Conservation (phyloP, 2,329 filamentous ascomycete species). For the Fusarium begoniae region DNA sequence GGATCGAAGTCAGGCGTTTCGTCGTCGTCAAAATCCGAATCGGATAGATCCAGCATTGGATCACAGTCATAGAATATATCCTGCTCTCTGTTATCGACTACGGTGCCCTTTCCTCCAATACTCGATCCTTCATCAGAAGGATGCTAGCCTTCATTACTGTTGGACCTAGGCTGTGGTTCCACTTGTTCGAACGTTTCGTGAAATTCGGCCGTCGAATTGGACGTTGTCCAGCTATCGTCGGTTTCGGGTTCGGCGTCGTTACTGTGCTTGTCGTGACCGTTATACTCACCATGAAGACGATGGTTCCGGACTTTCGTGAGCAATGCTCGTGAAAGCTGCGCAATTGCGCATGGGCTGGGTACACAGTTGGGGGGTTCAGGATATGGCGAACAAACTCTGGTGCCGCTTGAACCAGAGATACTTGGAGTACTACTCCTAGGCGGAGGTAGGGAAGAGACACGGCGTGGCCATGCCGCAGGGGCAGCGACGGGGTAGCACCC, state of each 20-base stretch:
- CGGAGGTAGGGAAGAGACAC: slow-evolving; percentile 54
- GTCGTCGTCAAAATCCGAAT: slow-evolving; percentile 28
- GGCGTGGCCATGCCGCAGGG: slow-evolving; percentile 54
- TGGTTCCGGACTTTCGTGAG: slow-evolving; percentile 46
- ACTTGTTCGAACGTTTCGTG: slow-evolving; percentile 1
- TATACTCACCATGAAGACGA: slow-evolving; percentile 62
- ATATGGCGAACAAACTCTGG: slow-evolving; percentile 52
- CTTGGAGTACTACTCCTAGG: slow-evolving; percentile 45
- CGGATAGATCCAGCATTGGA: slow-evolving; percentile 7
- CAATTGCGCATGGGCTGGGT: slow-evolving; percentile 33
- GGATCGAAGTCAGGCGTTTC: slow-evolving; percentile 39
- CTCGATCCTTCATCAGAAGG: slow-evolving; percentile 17
- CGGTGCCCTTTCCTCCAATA: background rate
- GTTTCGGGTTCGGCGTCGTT: slow-evolving; percentile 39
- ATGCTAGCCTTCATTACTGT: slow-evolving; percentile 32
- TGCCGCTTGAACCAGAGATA: slow-evolving; percentile 35
- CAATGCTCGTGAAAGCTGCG: slow-evolving; percentile 25
- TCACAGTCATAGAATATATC: slow-evolving; percentile 34
- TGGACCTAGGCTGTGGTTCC: background rate
- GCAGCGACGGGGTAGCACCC: slow-evolving; percentile 65
- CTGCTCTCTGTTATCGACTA: slow-evolving; percentile 1
- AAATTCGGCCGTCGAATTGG: slow-evolving; percentile 20
- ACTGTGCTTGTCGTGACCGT: slow-evolving; percentile 44
- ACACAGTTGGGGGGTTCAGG: slow-evolving; percentile 48
- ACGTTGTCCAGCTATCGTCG: slow-evolving; percentile 14